Conservation (phyloP, 179 eudicot genomes). For the Silene vulgaris region DNA sequence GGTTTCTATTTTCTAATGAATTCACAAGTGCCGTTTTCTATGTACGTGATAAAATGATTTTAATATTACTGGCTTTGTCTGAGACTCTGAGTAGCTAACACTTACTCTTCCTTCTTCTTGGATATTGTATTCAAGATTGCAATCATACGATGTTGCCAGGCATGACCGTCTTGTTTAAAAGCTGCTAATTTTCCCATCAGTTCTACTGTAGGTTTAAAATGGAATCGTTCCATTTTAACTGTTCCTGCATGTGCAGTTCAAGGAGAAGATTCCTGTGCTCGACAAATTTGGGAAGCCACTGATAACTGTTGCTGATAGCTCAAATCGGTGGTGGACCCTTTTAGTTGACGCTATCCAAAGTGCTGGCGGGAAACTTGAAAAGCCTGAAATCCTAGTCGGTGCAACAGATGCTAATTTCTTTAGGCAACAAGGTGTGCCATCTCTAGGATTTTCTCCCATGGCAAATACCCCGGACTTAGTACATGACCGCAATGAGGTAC, state of each 20-base stretch:
- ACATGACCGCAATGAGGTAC: conserved; percentile 87
- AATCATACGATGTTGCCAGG: no score
- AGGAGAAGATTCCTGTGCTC: conserved; percentile 49
- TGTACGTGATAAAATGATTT: no score
- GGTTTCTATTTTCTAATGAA: no score
- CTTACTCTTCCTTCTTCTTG: no score
- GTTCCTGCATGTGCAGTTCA: conserved; percentile 43
- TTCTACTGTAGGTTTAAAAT: no score
- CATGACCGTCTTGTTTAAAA: no score
- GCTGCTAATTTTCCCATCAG: no score
- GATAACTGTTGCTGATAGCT: conserved; percentile 48
- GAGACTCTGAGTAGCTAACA: no score
- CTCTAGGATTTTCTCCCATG: conserved; percentile 86
- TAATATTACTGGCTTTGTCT: no score
- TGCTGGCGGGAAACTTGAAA: conserved; percentile 56
- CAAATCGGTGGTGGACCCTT: conserved; percentile 84
- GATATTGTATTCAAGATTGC: no score
- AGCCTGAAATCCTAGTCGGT: conserved; percentile 51
- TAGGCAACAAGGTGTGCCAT: conserved; percentile 60
- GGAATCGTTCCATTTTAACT: no score
- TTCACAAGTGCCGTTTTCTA: no score
- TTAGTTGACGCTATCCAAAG: conserved; percentile 52
- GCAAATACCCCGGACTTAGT: conserved; percentile 77
- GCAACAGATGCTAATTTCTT: conserved; percentile 76
- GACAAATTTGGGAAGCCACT: conserved; percentile 65